These are phyloP conservation scores for Termitomyces heimii DNA, from an alignment of 768 basidiomycete species.

Conservation along the genomic window DNA sequence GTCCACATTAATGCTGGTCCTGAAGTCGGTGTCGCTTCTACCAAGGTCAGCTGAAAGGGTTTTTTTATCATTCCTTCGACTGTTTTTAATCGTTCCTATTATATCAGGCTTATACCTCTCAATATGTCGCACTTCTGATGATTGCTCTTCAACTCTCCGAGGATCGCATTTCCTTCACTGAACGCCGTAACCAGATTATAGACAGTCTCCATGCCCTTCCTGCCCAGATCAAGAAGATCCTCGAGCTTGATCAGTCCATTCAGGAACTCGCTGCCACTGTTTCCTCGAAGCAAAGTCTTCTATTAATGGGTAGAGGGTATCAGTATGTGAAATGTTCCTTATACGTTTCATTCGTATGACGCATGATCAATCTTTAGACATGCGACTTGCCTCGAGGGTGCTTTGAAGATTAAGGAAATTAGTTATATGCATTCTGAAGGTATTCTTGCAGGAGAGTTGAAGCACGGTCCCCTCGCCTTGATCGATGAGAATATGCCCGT, in stretches of 20 bases:
- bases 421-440: slow-evolving; percentile 87
- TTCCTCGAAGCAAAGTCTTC: slow-evolving; percentile 75
- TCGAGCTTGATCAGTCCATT: slow-evolving; percentile 69
- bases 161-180: slow-evolving; percentile 89
- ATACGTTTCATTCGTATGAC: not conserved
- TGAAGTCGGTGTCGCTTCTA: slow-evolving; percentile 98
- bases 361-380: slow-evolving; percentile 37
- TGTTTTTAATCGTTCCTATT: slow-evolving; percentile 2
- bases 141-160: slow-evolving; percentile 98
- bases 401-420: slow-evolving; percentile 99
- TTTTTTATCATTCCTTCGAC: not conserved
- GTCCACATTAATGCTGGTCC: slow-evolving; percentile 99
- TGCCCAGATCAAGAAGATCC: slow-evolving; percentile 79
- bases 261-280: slow-evolving; percentile 83
- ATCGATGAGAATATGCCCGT: slow-evolving; percentile 99
- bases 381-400: slow-evolving; percentile 97
- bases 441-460: slow-evolving; percentile 97
- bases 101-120: slow-evolving; percentile 89
- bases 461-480: slow-evolving; percentile 96
- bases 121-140: slow-evolving; percentile 97
- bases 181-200: slow-evolving; percentile 90
- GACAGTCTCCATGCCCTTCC: slow-evolving; percentile 90
- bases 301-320: slow-evolving; percentile 98
- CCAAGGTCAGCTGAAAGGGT: slow-evolving; percentile 55
- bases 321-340: slow-evolving; percentile 49